A percentile compares a stretch with the other conserved stretches of the same genome.
phyloP scores from a whole-genome alignment of 441 rosid genomes.

The Pelargonium myrrhifolium region DNA sequence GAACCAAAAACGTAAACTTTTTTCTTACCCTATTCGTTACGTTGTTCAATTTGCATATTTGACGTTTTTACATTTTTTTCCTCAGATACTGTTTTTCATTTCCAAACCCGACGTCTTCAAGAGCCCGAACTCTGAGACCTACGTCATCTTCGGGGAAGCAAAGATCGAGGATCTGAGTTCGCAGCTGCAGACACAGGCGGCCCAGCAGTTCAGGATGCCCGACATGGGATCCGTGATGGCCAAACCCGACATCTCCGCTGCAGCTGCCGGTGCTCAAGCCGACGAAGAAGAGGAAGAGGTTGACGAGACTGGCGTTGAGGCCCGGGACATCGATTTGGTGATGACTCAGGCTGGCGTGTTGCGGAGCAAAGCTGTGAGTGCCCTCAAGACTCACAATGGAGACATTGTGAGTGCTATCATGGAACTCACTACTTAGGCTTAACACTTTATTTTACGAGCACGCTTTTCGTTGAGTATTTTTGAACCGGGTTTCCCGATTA shows the following conservation, averaged over 20 bases:
- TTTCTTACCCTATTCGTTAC: not conserved
- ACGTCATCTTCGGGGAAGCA: constrained; percentile 75
- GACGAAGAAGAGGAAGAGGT: constrained; percentile 63
- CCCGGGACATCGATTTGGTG: constrained; percentile 75
- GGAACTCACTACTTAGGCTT: constrained; percentile 53
- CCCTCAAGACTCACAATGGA: constrained; percentile 64
- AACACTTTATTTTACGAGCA: not conserved
- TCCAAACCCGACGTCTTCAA: constrained; percentile 89
- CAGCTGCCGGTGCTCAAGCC: constrained; percentile 20
- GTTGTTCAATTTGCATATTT: not conserved
- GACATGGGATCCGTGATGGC: constrained; percentile 50
- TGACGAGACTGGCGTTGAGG: constrained; percentile 67
- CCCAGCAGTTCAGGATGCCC: constrained; percentile 75
- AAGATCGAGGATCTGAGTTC: constrained; percentile 90
- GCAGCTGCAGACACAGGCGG: constrained; percentile 76
- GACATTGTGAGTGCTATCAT: constrained; percentile 79
- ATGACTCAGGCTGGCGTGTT: constrained; percentile 85
- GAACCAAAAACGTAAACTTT: constrained; percentile 62
- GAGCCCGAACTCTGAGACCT: constrained; percentile 80
- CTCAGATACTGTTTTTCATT: constrained; percentile 68
- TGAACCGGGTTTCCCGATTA: no score
- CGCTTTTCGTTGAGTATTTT: no score
- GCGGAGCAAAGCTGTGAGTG: constrained; percentile 60
- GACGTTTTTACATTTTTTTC: not conserved
- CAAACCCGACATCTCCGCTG: constrained; percentile 54